A percentile compares a stretch with the other conserved stretches of the same genome.
These are phyloP conservation scores for Nakazawaea pomicola DNA, from an alignment of 805 yeast genomes.

Conservation along the genomic window DNA sequence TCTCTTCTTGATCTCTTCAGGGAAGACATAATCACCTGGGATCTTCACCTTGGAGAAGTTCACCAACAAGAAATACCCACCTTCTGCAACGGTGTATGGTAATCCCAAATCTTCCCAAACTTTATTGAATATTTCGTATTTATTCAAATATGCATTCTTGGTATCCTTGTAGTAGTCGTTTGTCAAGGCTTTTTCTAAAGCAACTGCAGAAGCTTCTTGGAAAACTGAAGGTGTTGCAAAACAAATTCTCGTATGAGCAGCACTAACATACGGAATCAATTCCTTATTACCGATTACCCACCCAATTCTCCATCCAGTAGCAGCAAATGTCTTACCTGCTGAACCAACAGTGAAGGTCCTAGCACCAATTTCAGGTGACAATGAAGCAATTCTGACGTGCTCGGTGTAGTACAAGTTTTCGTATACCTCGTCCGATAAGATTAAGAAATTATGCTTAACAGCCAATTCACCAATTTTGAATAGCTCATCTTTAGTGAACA, in stretches of 20 bases:
- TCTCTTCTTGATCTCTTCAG: constrained; percentile 58
- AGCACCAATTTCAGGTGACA: constrained; percentile 72
- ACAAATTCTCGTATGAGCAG: constrained; percentile 93
- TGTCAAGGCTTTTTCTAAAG: constrained; percentile 56
- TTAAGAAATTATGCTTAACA: constrained; percentile 74
- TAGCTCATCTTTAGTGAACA: constrained; percentile 74
- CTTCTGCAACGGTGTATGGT: constrained; percentile 89
- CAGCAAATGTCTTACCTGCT: constrained; percentile 98
- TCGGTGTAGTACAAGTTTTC: constrained; percentile 75
- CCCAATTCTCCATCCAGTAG: constrained; percentile 98
- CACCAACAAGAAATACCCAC: constrained; percentile 89
- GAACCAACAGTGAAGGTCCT: constrained; percentile 90
- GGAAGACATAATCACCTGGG: constrained; percentile 68
- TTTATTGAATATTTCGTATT: constrained; percentile 66
- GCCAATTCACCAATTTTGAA: constrained; percentile 73
- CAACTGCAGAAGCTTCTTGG: constrained; percentile 87
- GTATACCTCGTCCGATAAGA: constrained; percentile 92
- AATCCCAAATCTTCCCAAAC: constrained; percentile 83
- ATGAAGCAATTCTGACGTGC: constrained; percentile 81
- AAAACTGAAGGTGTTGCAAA: constrained; percentile 87
- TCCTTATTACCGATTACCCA: constrained; percentile 90
- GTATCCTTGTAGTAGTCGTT: constrained; percentile 68
- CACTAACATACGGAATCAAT: constrained; percentile 70
- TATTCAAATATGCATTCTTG: constrained; percentile 60
- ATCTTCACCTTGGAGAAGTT: constrained; percentile 79